phyloP scores from a whole-genome alignment of 352 stramenopile genomes.

The Plasmopara muralis region DNA sequence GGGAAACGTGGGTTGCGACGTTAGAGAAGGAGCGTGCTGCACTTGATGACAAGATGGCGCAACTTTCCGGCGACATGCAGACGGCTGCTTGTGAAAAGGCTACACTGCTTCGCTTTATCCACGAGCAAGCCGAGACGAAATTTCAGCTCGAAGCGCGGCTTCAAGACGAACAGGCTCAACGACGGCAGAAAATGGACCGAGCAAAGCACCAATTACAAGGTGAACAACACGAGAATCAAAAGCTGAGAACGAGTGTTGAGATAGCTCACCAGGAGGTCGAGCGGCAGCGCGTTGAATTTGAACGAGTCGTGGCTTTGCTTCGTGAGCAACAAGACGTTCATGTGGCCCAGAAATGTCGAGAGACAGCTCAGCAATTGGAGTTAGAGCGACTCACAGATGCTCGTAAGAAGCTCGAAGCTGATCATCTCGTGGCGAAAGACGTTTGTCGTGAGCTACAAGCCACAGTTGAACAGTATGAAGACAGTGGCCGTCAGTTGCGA shows the following conservation, averaged over 20 bases:
- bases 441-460: conserved; percentile 46
- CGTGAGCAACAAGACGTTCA: conserved; percentile 33
- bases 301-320: conserved; percentile 19
- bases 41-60: conserved; percentile 40
- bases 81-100: conserved; percentile 63
- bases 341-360: conserved; percentile 25
- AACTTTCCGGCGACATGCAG: conserved; percentile 36
- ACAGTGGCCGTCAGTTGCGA: conserved; percentile 16
- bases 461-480: conserved; percentile 31
- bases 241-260: conserved; percentile 30
- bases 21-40: conserved; percentile 49
- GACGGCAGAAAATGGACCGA: conserved; percentile 24
- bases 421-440: conserved; percentile 44
- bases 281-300: conserved; percentile 21
- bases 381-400: conserved; percentile 29
- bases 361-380: conserved; percentile 30
- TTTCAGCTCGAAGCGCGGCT: conserved; percentile 50
- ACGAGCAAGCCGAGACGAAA: conserved; percentile 65
- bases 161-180: conserved; percentile 43
- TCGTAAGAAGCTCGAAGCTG: conserved; percentile 33
- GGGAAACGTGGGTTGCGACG: conserved; percentile 41
- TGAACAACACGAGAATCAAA: conserved; percentile 38
- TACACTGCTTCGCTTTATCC: conserved; percentile 67
- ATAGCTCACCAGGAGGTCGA: conserved; percentile 27
- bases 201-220: conserved; percentile 32